Conservation (phyloP, 768 basidiomycete species). For the Xanthoconium purpureum region DNA sequence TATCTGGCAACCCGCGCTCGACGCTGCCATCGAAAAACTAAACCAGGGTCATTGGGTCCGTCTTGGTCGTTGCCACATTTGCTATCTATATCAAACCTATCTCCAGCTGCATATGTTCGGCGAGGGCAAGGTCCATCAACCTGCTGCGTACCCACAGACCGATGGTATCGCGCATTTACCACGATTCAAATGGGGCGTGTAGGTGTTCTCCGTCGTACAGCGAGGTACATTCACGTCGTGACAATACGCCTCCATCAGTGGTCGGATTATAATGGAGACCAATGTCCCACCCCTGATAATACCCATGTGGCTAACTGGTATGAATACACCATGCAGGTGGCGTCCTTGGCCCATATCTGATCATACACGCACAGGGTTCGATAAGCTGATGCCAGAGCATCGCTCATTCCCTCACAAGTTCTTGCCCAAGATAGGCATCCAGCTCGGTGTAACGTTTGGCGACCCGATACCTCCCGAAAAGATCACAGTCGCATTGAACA, state of each 20-base stretch:
- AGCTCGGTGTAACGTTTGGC: constrained; percentile 78
- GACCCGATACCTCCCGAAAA: constrained; percentile 54
- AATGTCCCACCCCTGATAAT: constrained; percentile 71
- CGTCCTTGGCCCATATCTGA: not conserved
- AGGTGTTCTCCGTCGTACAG: constrained; percentile 35
- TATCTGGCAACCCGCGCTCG: constrained; percentile 82
- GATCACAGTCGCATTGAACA: constrained; percentile 28
- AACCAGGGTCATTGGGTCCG: constrained; percentile 84
- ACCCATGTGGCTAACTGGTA: constrained; percentile 91
- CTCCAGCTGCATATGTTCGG: constrained; percentile 83
- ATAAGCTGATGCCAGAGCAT: constrained; percentile 87
- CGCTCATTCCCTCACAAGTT: constrained; percentile 72
- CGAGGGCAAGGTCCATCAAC: constrained; percentile 86
- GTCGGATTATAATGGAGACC: constrained; percentile 76
- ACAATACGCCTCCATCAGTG: constrained; percentile 42
- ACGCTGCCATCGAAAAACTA: constrained; percentile 76
- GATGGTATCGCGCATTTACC: constrained; percentile 51
- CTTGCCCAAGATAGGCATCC: constrained; percentile 58
- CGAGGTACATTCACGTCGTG: not conserved
- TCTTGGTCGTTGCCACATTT: constrained; percentile 8
- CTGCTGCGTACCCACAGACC: constrained; percentile 43
- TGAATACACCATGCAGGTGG: constrained; percentile 1
- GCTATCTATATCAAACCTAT: constrained; percentile 1
- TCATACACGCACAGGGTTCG: constrained; percentile 53
- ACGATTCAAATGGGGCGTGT: constrained; percentile 97